A percentile compares a stretch with the other conserved stretches of the same genome.
phyloP scores from a whole-genome alignment of 495 filamentous ascomycete genomes.

The Emericellopsis terricola region DNA sequence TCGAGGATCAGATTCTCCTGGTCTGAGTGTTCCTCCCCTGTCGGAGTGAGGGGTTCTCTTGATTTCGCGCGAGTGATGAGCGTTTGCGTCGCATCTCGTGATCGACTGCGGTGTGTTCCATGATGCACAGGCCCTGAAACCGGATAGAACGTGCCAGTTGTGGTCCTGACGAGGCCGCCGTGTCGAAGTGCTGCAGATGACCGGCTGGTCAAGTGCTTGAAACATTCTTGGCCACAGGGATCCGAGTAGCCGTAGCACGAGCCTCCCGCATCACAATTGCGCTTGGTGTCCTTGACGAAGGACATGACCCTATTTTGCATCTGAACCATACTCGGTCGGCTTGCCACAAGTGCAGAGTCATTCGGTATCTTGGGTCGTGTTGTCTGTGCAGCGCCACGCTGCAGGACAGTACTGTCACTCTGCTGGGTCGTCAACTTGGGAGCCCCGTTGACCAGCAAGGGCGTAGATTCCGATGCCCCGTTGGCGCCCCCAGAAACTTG shows the following conservation, averaged over 20 bases:
- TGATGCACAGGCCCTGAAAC: constrained; percentile 9
- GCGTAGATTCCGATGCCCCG: constrained; percentile 11
- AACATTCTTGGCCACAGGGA: constrained; percentile 70
- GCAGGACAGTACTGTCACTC: constrained; percentile 3
- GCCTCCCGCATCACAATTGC: constrained; percentile 52
- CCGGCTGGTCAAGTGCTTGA: constrained; percentile 29
- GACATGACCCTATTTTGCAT: constrained; percentile 37
- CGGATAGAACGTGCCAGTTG: constrained; percentile 3
- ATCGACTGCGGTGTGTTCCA: constrained; percentile 8
- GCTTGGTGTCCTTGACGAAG: constrained; percentile 48
- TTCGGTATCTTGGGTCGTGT: constrained; percentile 10
- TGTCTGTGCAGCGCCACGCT: not conserved
- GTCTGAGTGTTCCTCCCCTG: not conserved
- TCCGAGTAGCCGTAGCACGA: constrained; percentile 75
- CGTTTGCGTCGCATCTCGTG: too few species aligned
- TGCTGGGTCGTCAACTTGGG: not conserved
- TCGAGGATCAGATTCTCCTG: not conserved
- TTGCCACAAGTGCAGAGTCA: constrained; percentile 2
- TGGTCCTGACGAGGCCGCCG: constrained; percentile 10
- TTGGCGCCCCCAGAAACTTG: constrained; percentile 8
- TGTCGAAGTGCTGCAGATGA: constrained; percentile 9
- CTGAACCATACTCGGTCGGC: constrained; percentile 26
- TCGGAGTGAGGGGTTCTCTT: constrained; percentile 5
- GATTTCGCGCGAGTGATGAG: constrained; percentile 15
- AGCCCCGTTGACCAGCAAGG: constrained; percentile 6